Percentiles rank a stretch among this genome's conserved stretches.
Conservation (phyloP, 2,329 filamentous ascomycete species). For the Epichloe sp. region DNA sequence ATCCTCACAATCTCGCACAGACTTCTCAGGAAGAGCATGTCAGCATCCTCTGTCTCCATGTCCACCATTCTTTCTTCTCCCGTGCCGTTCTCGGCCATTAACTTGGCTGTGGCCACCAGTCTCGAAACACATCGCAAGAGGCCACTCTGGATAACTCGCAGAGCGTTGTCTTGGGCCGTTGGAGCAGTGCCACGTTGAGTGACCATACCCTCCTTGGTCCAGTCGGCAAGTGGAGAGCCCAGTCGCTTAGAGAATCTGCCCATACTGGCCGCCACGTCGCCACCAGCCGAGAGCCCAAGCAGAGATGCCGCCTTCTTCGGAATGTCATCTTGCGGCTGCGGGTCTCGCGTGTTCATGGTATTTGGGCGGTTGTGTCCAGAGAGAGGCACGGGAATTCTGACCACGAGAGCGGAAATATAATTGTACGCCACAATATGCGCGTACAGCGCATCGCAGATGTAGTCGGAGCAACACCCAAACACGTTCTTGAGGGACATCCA, state of each 20-base stretch:
- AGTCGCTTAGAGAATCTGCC: constrained; percentile 14
- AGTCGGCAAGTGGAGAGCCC: constrained; percentile 14
- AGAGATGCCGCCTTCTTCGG: constrained; percentile 40
- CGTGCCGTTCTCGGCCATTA: constrained; percentile 19
- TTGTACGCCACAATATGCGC: constrained; percentile 47
- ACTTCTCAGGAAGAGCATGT: constrained; percentile 26
- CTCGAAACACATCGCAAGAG: constrained; percentile 37
- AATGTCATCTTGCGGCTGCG: constrained; percentile 22
- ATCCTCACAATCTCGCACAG: constrained; percentile 30
- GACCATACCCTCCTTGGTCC: constrained; percentile 15
- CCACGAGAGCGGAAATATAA: constrained; percentile 32
- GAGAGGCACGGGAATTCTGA: constrained; percentile 10
- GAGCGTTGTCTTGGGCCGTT: constrained; percentile 19
- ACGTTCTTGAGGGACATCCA: constrained; percentile 37
- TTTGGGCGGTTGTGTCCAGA: constrained; percentile 6
- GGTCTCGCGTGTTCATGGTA: constrained; percentile 11
- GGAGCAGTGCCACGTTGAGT: constrained; percentile 8
- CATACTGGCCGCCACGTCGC: constrained; percentile 10
- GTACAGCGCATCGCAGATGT: constrained; percentile 45
- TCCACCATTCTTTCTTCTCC: constrained; percentile 19
- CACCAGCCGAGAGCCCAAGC: constrained; percentile 29
- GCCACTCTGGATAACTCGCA: constrained; percentile 34
- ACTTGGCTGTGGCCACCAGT: constrained; percentile 34
- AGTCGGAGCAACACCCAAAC: constrained; percentile 38
- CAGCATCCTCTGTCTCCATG: constrained; percentile 18